phyloP scores from a whole-genome alignment of 2,329 filamentous ascomycete genomes.

The Talaromyces islandicus region DNA sequence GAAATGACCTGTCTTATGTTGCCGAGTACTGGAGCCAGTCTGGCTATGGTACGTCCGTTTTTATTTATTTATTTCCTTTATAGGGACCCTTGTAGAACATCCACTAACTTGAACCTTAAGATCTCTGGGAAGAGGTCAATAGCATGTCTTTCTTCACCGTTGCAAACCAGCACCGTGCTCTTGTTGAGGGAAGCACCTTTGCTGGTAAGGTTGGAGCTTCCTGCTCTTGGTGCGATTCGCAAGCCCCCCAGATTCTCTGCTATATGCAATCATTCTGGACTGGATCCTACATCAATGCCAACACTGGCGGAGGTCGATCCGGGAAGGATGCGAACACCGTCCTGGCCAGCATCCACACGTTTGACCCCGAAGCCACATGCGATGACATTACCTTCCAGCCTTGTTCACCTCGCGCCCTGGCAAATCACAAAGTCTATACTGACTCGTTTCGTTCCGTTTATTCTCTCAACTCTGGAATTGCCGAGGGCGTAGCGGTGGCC shows the following conservation, averaged over 20 bases:
- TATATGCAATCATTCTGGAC: slow-evolving; percentile 72
- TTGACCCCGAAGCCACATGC: slow-evolving; percentile 28
- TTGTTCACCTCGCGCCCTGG: slow-evolving; percentile 61
- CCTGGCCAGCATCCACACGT: slow-evolving; percentile 41
- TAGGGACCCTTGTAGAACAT: neutral
- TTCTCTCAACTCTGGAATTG: slow-evolving; percentile 40
- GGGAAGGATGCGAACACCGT: slow-evolving; percentile 70
- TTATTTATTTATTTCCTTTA: too few species aligned
- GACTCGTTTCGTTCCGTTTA: slow-evolving; percentile 71
- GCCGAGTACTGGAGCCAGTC: slow-evolving; percentile 46
- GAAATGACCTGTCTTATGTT: slow-evolving; percentile 71
- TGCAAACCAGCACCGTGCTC: slow-evolving; percentile 60
- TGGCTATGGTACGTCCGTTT: slow-evolving; percentile 47
- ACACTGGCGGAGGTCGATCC: slow-evolving; percentile 56
- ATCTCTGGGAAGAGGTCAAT: slow-evolving; percentile 77
- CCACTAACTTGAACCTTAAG: neutral
- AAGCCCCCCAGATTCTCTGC: slow-evolving; percentile 67
- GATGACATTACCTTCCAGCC: slow-evolving; percentile 64
- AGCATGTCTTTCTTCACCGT: slow-evolving; percentile 77
- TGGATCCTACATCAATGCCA: slow-evolving; percentile 57
- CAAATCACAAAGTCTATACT: slow-evolving; percentile 69
- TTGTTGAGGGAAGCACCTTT: slow-evolving; percentile 50
- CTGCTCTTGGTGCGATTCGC: slow-evolving; percentile 56
- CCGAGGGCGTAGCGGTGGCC: slow-evolving; percentile 29
- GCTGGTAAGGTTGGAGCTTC: slow-evolving; percentile 59